Evolutionary conservation across 129 eudicot species (phyloP), one percentile per base, ranked within the genome.

Genomic region (Centaurea solstitialis): DNA sequence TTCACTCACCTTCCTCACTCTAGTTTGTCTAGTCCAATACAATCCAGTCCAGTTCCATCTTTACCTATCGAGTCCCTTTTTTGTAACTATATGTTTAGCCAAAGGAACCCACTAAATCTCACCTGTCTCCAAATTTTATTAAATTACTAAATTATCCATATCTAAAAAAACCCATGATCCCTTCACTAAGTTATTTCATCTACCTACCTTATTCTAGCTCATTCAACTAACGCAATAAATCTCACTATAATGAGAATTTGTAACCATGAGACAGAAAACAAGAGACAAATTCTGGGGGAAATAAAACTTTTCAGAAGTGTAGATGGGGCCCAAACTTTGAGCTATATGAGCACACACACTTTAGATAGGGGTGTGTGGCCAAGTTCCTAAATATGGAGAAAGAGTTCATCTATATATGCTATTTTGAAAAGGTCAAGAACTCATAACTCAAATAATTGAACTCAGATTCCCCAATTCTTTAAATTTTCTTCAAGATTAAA

Each of bases 331-430:
- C 82, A 71, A 40, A 28, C n/a, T 28, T 76, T 70, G 68, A 41
- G 39, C 53, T 62, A 77, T 71, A 61, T 40, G 79, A 71, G 78
- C 79, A 72, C 37, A 70, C 76, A 83, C 22, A 76, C 74, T 71
- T 83, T 71, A 70, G 61, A 40, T 6, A 61, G 40, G 74, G 17
- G 78, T 57, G 69, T 41, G 77, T 77, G 86, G 68, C 67, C 69
- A 77, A 77, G 82, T 77, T 83, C 78, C 86, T 82, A 64, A 4
- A 77, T 83, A 3, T 77, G 74, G 80, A 71, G 77, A 66, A 83
- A 41, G 47, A 62, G 78, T 72, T 77, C 40, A 71, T 71, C 50
- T 15, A 77, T 21, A 77, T 77, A 40, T 82, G 35, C 74, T 77
- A 77, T 41, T 83, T 69, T 77, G 40, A 77, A 77, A 26, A 76